phyloP scores from a whole-genome alignment of 257 asterid genomes.

The Solanum raphanifolium region DNA sequence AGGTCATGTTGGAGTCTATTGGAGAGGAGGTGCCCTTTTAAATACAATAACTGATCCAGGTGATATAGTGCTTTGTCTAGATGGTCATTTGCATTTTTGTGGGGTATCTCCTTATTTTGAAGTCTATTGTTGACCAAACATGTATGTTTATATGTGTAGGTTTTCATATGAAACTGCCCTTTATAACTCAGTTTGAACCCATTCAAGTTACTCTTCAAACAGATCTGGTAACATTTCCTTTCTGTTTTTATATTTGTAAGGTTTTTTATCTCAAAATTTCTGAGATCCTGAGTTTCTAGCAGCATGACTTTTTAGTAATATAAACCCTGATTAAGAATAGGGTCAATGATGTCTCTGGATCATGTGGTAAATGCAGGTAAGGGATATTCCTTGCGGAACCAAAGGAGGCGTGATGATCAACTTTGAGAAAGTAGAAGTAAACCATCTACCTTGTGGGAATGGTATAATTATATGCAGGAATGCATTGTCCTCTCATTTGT shows the following conservation, averaged over 20 bases:
- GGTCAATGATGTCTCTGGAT: neutral
- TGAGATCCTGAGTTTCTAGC: neutral
- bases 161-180: conserved; percentile 80
- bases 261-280: neutral
- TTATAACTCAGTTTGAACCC: conserved; percentile 89
- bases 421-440: conserved; percentile 94
- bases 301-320: neutral
- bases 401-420: conserved; percentile 96
- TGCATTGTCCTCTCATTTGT: neutral
- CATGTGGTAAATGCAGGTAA: conserved; percentile 50
- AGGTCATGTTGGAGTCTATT: conserved; percentile 96
- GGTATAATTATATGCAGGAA: neutral
- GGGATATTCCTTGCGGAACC: conserved; percentile 98
- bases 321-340: neutral
- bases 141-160: conserved; percentile 30
- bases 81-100: neutral
- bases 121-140: conserved; percentile 9
- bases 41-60: conserved; percentile 78
- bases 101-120: neutral
- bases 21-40: conserved; percentile 99
- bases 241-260: neutral
- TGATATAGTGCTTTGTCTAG: conserved; percentile 7
- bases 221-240: conserved; percentile 55
- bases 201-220: conserved; percentile 98
- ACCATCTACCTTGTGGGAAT: neutral